These are phyloP conservation scores for Sporothrix mexicana DNA, from an alignment of 2,329 filamentous ascomycete genomes.

Conservation along the genomic window DNA sequence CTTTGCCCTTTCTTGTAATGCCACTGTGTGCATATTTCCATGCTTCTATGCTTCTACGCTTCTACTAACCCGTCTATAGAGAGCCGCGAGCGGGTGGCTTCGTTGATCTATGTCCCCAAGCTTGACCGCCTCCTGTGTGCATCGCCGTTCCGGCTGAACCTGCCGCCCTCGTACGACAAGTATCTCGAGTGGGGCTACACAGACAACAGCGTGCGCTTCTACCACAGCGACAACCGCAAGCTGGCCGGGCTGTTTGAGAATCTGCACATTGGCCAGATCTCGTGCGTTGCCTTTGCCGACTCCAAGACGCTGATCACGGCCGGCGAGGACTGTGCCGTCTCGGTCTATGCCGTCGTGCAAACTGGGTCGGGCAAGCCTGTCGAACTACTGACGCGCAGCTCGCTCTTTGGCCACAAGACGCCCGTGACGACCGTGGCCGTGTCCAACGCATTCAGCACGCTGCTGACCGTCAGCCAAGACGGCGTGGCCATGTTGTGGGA, in stretches of 20 bases:
- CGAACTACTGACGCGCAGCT: constrained; percentile 78
- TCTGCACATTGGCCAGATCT: constrained; percentile 88
- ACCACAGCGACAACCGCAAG: constrained; percentile 80
- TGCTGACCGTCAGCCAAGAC: constrained; percentile 82
- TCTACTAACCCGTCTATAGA: constrained; percentile 46
- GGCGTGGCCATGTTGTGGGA: constrained; percentile 89
- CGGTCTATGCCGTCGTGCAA: constrained; percentile 77
- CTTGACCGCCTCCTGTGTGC: constrained; percentile 83
- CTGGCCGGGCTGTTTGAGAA: constrained; percentile 90
- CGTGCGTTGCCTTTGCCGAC: constrained; percentile 82
- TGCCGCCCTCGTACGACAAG: constrained; percentile 85
- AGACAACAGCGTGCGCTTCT: constrained; percentile 88
- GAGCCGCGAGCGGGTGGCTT: constrained; percentile 79
- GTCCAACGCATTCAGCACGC: constrained; percentile 84
- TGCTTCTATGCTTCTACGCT: neutral
- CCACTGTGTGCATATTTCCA: neutral
- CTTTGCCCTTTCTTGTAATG: neutral
- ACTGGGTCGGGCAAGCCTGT: constrained; percentile 68
- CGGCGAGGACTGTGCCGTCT: constrained; percentile 89
- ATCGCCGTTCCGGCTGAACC: constrained; percentile 82
- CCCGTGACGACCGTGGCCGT: constrained; percentile 83
- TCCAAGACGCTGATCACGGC: constrained; percentile 90
- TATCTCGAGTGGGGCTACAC: constrained; percentile 96
- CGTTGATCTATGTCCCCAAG: constrained; percentile 77
- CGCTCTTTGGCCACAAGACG: constrained; percentile 87